Conservation (phyloP, 805 yeast genomes). For the Pichia kluyveri region DNA sequence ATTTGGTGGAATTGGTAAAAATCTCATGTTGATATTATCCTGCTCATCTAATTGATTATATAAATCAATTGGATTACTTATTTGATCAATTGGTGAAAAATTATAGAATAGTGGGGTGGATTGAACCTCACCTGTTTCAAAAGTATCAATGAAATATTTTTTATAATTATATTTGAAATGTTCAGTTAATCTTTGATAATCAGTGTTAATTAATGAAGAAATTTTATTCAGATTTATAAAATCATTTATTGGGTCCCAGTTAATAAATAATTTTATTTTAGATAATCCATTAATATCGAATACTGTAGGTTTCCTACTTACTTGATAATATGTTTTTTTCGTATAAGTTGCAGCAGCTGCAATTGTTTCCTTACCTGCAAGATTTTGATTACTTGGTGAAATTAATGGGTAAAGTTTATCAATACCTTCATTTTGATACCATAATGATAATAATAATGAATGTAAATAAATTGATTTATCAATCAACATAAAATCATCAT, state of each 20-base stretch:
- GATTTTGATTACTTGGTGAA: slow-evolving; percentile 53
- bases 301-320: slow-evolving; percentile 22
- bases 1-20: not conserved
- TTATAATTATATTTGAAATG: slow-evolving; percentile 18
- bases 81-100: not conserved
- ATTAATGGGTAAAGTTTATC: slow-evolving; percentile 43
- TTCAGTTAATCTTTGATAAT: not conserved
- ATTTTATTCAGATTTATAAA: not conserved
- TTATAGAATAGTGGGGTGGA: not conserved
- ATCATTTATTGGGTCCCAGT: not conserved
- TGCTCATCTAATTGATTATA: not conserved
- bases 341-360: slow-evolving; percentile 56
- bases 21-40: not conserved
- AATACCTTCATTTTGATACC: slow-evolving; percentile 53
- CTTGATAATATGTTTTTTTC: slow-evolving; percentile 43
- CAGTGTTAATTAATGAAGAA: not conserved
- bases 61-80: slow-evolving; percentile 22
- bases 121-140: not conserved
- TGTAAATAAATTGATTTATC: slow-evolving; percentile 45
- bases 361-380: slow-evolving; percentile 74
- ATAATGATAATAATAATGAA: slow-evolving; percentile 44
- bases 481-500: slow-evolving; percentile 53
- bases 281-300: slow-evolving; percentile 11
- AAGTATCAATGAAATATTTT: slow-evolving; percentile 1
- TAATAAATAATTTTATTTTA: slow-evolving; percentile 1